These are phyloP conservation scores for Teratosphaeria nubilosa DNA, from an alignment of 2,329 filamentous ascomycete genomes.

Conservation along the genomic window DNA sequence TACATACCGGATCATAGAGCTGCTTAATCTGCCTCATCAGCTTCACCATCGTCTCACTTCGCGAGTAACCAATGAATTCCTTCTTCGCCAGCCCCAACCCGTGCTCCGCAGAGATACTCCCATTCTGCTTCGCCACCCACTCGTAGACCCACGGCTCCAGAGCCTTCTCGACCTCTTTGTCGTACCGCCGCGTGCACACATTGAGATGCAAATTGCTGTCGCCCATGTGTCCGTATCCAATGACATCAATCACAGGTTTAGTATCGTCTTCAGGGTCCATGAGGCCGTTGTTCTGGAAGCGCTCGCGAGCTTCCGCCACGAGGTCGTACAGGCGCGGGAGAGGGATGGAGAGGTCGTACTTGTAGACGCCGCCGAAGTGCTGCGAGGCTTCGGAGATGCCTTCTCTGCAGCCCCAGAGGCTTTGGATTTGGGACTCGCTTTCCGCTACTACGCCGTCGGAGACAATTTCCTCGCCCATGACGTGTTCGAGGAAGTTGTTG, in stretches of 20 bases:
- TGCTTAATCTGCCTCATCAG: conserved; percentile 95
- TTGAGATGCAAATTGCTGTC: conserved; percentile 94
- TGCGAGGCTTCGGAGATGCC: conserved; percentile 81
- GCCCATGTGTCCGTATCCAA: conserved; percentile 97
- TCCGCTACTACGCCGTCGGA: conserved; percentile 84
- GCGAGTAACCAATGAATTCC: conserved; percentile 86
- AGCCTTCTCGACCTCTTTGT: conserved; percentile 73
- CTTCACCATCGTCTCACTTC: conserved; percentile 73
- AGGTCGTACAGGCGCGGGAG: conserved; percentile 76
- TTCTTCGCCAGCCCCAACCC: conserved; percentile 92
- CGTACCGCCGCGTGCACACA: conserved; percentile 70
- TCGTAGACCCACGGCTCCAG: conserved; percentile 96
- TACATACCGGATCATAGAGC: conserved; percentile 81
- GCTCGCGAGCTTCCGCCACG: conserved; percentile 72
- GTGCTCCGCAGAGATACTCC: conserved; percentile 95
- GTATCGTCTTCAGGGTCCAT: conserved; percentile 57
- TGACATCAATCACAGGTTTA: conserved; percentile 75
- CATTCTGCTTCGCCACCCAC: conserved; percentile 80
- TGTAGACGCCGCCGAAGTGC: conserved; percentile 92
- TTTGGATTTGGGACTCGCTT: conserved; percentile 78
- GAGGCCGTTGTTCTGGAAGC: conserved; percentile 63
- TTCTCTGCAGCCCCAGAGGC: conserved; percentile 88
- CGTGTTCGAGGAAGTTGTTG: conserved; percentile 77
- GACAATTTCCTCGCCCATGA: conserved; percentile 81
- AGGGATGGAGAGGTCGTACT: conserved; percentile 95